Conservation (phyloP, 106 monocot genomes). For the Phalaenopsis equestris region DNA sequence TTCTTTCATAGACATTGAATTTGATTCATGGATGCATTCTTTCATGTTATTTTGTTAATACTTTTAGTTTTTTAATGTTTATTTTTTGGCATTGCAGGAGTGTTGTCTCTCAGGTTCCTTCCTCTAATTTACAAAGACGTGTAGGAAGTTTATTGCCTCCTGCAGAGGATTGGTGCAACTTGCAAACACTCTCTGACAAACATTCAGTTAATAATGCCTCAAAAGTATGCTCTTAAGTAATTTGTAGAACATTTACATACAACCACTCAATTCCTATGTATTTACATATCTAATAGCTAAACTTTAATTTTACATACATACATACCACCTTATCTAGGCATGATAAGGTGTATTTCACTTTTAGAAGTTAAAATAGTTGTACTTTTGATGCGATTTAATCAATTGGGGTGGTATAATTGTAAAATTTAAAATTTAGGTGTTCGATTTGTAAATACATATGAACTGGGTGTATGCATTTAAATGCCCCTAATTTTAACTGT, state of each 20-base stretch:
- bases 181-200: conserved; percentile 16
- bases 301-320: too few species aligned
- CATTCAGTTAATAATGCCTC: conserved; percentile 21
- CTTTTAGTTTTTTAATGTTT: background rate
- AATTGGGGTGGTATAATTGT: too few species aligned
- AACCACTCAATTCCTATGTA: too few species aligned
- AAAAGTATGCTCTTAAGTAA: conserved; percentile 9
- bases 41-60: background rate
- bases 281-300: too few species aligned
- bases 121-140: conserved; percentile 37
- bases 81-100: conserved; percentile 21
- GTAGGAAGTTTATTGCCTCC: conserved; percentile 48
- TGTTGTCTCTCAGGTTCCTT: conserved; percentile 41
- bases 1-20: conserved; percentile 1
- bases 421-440: too few species aligned
- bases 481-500: background rate
- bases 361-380: too few species aligned
- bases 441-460: too few species aligned
- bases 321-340: too few species aligned
- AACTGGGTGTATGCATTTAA: too few species aligned
- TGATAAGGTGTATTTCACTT: too few species aligned
- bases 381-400: too few species aligned
- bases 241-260: too few species aligned
- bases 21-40: background rate
- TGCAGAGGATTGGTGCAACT: conserved; percentile 30